Base-by-base conservation (phyloP, 2,329 filamentous ascomycete species). In the Fusarium pseudocircinatum region DNA sequence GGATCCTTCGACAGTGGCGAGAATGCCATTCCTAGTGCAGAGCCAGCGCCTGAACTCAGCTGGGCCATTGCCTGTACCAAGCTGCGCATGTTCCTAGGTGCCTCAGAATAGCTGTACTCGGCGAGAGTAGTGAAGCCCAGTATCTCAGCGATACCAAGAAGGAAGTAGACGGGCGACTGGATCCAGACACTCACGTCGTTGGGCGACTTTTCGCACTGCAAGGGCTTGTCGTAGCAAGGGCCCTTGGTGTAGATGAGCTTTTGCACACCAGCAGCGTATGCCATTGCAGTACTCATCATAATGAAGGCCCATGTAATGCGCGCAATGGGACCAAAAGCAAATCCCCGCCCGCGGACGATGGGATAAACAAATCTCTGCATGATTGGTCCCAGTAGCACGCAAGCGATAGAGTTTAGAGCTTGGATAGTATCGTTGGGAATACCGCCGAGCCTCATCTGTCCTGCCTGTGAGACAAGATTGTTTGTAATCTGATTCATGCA, bases 111-210 rank as follows among this genome's bases (percentile, higher is more conserved):
- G 26, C 57, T 60, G 26, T 60, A 60, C 57, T 60, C 43, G 9
- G 57, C 34, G 4, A 50, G 34, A 49, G 57, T 60, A 9, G 57
- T 60, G 15, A 60, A 60, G 12, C 58, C 58, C 6, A 60, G 9
- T 9, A 60, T 60, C 13, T 60, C 44, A 2, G 26, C 58, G 26
- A 60, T 15, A 1, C 43, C 58, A 3, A 60, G 58, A 1, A 60
- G 46, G 4, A 60, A 52, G n/a, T 53, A 60, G 36, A 60, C 58
- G 2, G 58, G 58, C 24, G 58, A 39, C 15, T 60, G 58, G 1
- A 60, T 42, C 46, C 58, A 60, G n/a, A 60, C 58, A 53, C 58
- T 60, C 16, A 60, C 37, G 14, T 60, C 58, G 11, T 60, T 60
- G 2, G 58, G 58, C 6, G 44, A 52, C 46, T 36, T 53, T 42